Evolutionary conservation across 305 asterid species (phyloP).

Genomic region (Fraxinus velutina): DNA sequence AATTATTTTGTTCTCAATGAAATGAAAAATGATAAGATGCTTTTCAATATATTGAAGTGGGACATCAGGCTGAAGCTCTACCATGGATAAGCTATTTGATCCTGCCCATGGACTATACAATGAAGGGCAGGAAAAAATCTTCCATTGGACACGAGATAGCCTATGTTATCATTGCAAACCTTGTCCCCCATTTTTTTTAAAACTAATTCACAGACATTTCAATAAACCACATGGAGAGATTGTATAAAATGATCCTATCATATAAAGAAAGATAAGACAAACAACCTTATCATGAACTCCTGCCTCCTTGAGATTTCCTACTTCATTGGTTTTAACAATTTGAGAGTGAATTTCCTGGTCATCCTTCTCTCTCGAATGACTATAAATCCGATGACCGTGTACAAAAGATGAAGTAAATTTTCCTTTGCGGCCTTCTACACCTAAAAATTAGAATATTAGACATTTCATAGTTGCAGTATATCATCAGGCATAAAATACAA

Average conservation of each 20-base stretch:
- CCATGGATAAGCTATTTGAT: background rate
- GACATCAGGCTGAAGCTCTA: background rate
- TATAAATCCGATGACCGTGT: background rate
- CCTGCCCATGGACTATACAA: background rate
- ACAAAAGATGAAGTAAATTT: background rate
- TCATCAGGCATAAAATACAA: background rate
- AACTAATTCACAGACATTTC: background rate
- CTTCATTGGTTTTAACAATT: background rate
- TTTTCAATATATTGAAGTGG: background rate
- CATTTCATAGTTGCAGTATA: background rate
- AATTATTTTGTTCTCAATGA: background rate
- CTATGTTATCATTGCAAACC: background rate
- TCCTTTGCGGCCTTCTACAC: background rate
- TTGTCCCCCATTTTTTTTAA: background rate
- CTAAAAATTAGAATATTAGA: background rate
- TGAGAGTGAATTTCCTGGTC: background rate
- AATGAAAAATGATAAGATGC: background rate
- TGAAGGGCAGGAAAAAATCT: background rate
- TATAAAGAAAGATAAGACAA: background rate
- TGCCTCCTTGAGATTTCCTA: background rate
- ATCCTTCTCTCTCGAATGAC: slow-evolving; percentile 1
- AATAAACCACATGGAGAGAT: background rate
- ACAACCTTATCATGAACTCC: background rate
- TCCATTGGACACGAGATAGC: background rate
- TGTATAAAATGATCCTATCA: background rate